Conservation (phyloP, 208 protist species). For the Wallacemonas sp. region DNA sequence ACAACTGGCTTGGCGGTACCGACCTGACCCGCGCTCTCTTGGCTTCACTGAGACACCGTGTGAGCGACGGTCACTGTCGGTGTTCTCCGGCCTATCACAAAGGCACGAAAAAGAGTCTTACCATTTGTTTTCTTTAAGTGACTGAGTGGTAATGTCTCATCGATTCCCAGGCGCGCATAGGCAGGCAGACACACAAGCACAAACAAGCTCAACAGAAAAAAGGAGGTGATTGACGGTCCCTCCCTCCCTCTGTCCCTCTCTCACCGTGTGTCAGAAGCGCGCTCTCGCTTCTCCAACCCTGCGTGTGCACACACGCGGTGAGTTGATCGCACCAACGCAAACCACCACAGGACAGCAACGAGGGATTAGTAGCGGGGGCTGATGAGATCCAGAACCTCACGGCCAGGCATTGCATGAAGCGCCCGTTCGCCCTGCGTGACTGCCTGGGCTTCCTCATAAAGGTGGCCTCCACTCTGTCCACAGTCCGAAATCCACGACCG, state of each 20-base stretch:
- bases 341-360: not conserved
- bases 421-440: slow-evolving; percentile 53
- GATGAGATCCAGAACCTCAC: slow-evolving; percentile 79
- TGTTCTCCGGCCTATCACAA: too few relatives aligned
- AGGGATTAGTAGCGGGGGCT: slow-evolving; percentile 61
- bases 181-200: not conserved
- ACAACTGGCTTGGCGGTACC: not conserved
- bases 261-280: too few relatives aligned
- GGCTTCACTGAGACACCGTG: too few relatives aligned
- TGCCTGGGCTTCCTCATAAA: slow-evolving; percentile 54
- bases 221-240: not conserved
- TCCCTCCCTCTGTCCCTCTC: too few relatives aligned
- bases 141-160: too few relatives aligned
- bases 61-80: too few relatives aligned
- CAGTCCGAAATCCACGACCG: slow-evolving; percentile 88
- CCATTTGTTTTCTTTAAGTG: too few relatives aligned
- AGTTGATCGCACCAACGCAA: not conserved
- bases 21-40: too few relatives aligned
- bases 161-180: too few relatives aligned
- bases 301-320: not conserved
- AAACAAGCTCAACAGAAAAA: not conserved
- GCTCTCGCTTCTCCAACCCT: too few relatives aligned
- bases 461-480: slow-evolving; percentile 80
- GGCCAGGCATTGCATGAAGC: slow-evolving; percentile 59
- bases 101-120: too few relatives aligned